A percentile compares a stretch with the other conserved stretches of the same genome.
Conservation (phyloP, 805 yeast species). For the Metschnikowia lochheadii region DNA sequence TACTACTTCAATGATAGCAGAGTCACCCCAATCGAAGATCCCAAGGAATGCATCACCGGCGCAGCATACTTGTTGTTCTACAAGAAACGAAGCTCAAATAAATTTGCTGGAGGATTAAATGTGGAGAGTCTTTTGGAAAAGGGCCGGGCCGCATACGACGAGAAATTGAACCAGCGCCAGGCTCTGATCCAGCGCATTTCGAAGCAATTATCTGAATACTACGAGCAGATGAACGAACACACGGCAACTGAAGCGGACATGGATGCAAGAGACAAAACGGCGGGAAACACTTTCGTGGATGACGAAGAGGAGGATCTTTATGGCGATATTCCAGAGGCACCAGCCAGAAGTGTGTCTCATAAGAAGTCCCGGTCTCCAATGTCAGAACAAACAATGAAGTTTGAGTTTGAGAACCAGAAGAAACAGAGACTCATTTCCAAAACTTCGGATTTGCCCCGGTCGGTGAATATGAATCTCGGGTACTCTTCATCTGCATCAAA, state of each 20-base stretch:
- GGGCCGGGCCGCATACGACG: constrained; percentile 46
- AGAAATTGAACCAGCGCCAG: constrained; percentile 41
- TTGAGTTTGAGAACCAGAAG: constrained; percentile 16
- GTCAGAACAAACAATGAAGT: constrained; percentile 13
- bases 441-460: constrained; percentile 15
- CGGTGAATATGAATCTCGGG: constrained; percentile 16
- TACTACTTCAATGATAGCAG: constrained; percentile 85
- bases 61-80: constrained; percentile 89
- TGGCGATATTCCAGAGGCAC: constrained; percentile 6
- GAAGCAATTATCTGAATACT: constrained; percentile 13
- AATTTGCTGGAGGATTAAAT: constrained; percentile 14
- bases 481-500: constrained; percentile 17
- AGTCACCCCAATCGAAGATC: constrained; percentile 54
- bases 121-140: constrained; percentile 23
- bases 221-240: constrained; percentile 13
- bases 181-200: constrained; percentile 12
- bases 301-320: constrained; percentile 12
- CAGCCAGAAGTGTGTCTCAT: constrained; percentile 1
- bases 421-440: constrained; percentile 19
- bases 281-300: background rate
- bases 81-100: constrained; percentile 46
- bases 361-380: constrained; percentile 18
- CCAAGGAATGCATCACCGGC: constrained; percentile 59
- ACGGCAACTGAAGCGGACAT: constrained; percentile 15
- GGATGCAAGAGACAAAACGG: background rate